Conservation (phyloP, 495 filamentous ascomycete species). For the Penicillium flavigenum region DNA sequence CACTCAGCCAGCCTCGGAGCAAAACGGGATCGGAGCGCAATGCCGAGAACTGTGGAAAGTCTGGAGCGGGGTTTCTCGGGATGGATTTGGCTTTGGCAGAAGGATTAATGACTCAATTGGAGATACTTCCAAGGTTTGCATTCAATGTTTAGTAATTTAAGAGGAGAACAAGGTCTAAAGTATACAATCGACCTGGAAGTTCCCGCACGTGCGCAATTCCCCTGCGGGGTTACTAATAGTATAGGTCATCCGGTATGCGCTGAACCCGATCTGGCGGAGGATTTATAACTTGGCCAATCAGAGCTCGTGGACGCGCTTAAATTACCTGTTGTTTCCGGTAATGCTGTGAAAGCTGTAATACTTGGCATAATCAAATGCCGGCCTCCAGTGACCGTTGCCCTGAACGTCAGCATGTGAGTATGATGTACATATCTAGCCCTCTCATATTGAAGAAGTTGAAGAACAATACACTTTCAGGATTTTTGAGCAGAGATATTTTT, state of each 20-base stretch:
- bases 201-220: slow-evolving; percentile 29
- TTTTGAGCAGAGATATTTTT: too few species aligned
- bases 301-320: background rate
- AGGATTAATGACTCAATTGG: background rate
- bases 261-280: slow-evolving; percentile 13
- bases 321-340: background rate
- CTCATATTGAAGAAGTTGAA: background rate
- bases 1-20: slow-evolving; percentile 21
- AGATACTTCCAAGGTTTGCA: background rate
- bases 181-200: slow-evolving; percentile 1
- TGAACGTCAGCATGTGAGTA: slow-evolving; percentile 24
- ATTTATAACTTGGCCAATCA: slow-evolving; percentile 16
- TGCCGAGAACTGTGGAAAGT: slow-evolving; percentile 15
- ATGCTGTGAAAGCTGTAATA: slow-evolving; percentile 1
- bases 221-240: slow-evolving; percentile 7
- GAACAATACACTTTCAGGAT: background rate
- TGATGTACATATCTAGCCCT: background rate
- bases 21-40: slow-evolving; percentile 20
- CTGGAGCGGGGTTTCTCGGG: background rate
- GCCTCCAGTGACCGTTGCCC: slow-evolving; percentile 14
- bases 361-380: slow-evolving; percentile 11
- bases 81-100: background rate
- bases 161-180: background rate
- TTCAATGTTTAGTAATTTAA: background rate
- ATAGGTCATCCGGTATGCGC: slow-evolving; percentile 1